Evolutionary conservation across 2,329 filamentous ascomycete species (phyloP), one percentile per base, ranked within the genome.

Genomic region (Parascedosporium putredinis): DNA sequence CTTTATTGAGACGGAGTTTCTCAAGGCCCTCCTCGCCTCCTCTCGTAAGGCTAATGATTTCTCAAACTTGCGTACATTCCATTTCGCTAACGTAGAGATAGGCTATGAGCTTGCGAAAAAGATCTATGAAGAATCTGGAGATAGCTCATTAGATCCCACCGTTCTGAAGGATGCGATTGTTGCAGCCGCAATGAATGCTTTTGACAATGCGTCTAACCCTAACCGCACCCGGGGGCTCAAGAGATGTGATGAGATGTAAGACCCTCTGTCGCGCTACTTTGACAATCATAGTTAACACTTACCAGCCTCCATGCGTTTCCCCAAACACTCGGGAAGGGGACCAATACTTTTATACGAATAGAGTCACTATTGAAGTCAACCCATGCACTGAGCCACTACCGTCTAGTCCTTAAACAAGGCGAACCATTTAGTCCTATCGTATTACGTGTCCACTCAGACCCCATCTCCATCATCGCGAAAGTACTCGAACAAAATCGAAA

Each of bases 151-250:
- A 3, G 58, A 73, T 2, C 58, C 61, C 2, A 63, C 73, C 3
- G 62, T 72, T 5, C 65, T 88, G 1, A 76, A 80, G 58, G 73
- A 79, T 4, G 78, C 79, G 1, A 69, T 88, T 7, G 67, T 86
- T 38, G 71, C 71, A 1, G 73, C 80, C 44, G 83, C 83, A 1
- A 75, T 89, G 68, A 73, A 77, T 49, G 77, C 83, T 3, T 93
- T 89, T 59, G 87, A 93, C 59, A 87, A 87, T 59, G 86, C 87
- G 3, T 86, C 84, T 20, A 93, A 93, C 58, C 84, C 85, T 1
- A 89, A 91, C 57, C 79, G 79, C 50, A 86, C 78, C 2, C 75
- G 86, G 55, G 84, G 84, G 0, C 73, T 93, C 58, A 88, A 87
- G 64, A 87, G 81, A 62, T 88, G 85, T 43, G 75, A 84, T 55